Evolutionary conservation across 2,329 filamentous ascomycete genomes (phyloP), one percentile per base, ranked within the genome.

Genomic region (Fusarium sublunatum): DNA sequence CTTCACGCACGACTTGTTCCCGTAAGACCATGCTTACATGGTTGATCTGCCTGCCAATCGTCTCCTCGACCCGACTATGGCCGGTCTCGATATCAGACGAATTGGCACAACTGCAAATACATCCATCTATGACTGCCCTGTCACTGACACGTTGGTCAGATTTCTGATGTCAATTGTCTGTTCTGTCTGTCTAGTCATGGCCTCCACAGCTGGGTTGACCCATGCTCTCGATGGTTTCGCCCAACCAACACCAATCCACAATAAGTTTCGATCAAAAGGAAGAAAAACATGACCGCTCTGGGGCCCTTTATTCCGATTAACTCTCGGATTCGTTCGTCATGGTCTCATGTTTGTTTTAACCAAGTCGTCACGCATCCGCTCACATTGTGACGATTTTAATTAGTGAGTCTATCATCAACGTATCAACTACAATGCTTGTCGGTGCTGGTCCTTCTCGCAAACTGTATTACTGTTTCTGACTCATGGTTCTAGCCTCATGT

Each of bases 221-320:
- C 59, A 52, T 56, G 38, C 25, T 42, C 38, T 48, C 26, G 40
- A 41, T 49, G 35, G 59, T 56, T 39, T 45, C 39, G 31, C 10
- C 19, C 38, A 44, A 45, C 32, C 45, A 48, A 48, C 35, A 61
- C 19, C 13, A 51, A 47, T 26, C 51, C 51, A 53, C 51, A 48
- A 35, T 41, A 53, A 53, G 51, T 53, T 53, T 53, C 51, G 43
- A 53, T 19, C 25, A 19, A 29, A 32, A 48, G 43, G 44, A 31
- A 62, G 29, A n/a, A n/a, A 53, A 26, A 40, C 42, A 53, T 28
- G 46, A n/a, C n/a, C n/a, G 52, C 38, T 55, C 41, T n/a, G 24
- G 50, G 36, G 31, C 48, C n/a, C 29, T 38, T 55, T 31, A 19
- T 28, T 12, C 9, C 5, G 2, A 19, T 19, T 19, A 19, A 19